Evolutionary conservation across 2,329 filamentous ascomycete species (phyloP), one percentile per base, ranked within the genome.

Genomic region (Scedosporium dehoogii): DNA sequence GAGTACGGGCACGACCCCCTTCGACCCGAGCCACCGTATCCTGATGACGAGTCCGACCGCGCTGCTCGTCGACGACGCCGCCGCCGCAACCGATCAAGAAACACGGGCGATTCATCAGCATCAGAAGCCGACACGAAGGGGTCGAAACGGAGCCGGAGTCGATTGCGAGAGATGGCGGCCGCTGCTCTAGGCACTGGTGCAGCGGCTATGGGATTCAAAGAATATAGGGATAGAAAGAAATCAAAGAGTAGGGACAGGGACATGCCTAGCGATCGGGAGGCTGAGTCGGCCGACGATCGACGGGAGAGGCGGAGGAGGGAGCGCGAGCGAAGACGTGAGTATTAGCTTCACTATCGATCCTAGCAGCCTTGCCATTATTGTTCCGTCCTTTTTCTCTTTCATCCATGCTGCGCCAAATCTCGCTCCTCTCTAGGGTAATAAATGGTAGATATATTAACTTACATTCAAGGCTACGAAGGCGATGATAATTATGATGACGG

Each of bases 1-100:
- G 82, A 87, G 73, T 87, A 87, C 77, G 85, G 85, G 68, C 78
- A 76, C 70, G 78, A 81, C 67, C 83, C 84, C 68, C 77, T 87
- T 66, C 73, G 75, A 67, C 76, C 76, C 65, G 69, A 73, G 64
- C 71, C 74, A 66, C 73, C 71, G 41, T 62, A 65, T 53, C 69
- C 70, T 62, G 64, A 66, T 7, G 60, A 65, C 41, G 60, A 23
- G 65, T 64, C 68, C 59, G 58, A 63, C 16, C n/a, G 68, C 68
- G 51, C 18, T 23, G 51, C 51, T 27, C 21, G 65, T 65, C 59
- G 67, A 69, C 6, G 69, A 66, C 46, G 68, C 66, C 27, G 69
- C 64, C 18, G 66, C 64, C 58, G 67, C 63, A 48, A 67, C 68
- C 25, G 67, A 70, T 58, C 62, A 61, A 63, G 64, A 51, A 33